Evolutionary conservation across 2,329 filamentous ascomycete species (phyloP), one percentile per base, ranked within the genome.

Genomic region (Chrysosporium queenslandicum): DNA sequence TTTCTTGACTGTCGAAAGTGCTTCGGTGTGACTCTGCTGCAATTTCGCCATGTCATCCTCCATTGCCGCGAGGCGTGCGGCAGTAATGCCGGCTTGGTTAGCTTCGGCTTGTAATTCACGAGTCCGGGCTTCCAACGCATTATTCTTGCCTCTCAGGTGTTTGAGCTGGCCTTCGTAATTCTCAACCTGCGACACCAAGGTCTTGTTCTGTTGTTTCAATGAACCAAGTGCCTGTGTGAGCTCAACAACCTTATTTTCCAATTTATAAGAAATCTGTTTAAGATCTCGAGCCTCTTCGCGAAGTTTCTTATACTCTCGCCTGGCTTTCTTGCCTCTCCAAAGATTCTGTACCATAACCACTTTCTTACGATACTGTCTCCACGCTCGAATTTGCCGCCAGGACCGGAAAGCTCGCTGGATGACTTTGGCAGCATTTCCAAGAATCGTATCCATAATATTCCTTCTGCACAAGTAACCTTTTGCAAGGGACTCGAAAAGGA

Each of bases 201-300:
- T 80, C 76, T 94, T 96, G 79, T 98, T 98, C 72, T 95, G 87
- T 57, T 84, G 81, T 75, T 94, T 95, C 78, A 95, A 85, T 8
- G 88, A 84, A 59, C 92, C 90, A 61, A 98, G 73, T 46, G 85
- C 87, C 69, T 98, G 92, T 1, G 92, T 98, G 64, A 98, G 79
- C 74, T 98, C 92, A 57, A 98, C 88, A 57, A 98, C 92, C 81
- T 98, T 98, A 79, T 98, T 97, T 71, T 98, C 92, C 62, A 98
- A 76, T 76, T 95, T 97, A 77, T 98, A 98, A 2, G 92, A 97
- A 61, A 98, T 98, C 71, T 97, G 91, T 77, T 97, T 97, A 68
- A 98, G 80, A 74, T 98, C 94, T 65, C 92, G 86, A 59, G 92
- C 92, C 71, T 98, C 92, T 71, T 96, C 90, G 60, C 92, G 87